phyloP scores from a whole-genome alignment of 2,329 filamentous ascomycete species.

The Parasarocladium wereldwijsianum region DNA sequence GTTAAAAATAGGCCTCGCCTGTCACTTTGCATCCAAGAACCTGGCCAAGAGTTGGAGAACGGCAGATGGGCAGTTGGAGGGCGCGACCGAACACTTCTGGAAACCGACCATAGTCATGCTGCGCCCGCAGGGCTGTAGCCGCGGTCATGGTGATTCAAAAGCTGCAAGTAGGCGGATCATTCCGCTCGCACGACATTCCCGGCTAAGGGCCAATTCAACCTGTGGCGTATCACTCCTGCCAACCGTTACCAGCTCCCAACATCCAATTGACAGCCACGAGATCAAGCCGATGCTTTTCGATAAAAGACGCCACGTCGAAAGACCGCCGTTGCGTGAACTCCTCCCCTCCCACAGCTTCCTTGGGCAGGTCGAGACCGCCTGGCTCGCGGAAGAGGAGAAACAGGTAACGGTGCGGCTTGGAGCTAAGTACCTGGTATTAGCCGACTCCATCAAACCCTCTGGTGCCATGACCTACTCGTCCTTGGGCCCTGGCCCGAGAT shows the following conservation, averaged over 20 bases:
- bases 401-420: constrained; percentile 30
- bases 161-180: too few relatives aligned
- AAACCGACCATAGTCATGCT: too few relatives aligned
- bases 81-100: too few relatives aligned
- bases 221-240: constrained; percentile 19
- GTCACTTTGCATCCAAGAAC: too few relatives aligned
- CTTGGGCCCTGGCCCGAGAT: constrained; percentile 28
- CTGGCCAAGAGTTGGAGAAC: too few relatives aligned
- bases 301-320: constrained; percentile 24
- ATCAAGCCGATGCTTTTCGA: constrained; percentile 19
- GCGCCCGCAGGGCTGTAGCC: too few relatives aligned
- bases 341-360: constrained; percentile 29
- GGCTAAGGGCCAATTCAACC: too few relatives aligned
- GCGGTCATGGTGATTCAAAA: too few relatives aligned
- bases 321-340: constrained; percentile 29
- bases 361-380: constrained; percentile 15
- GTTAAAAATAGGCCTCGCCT: too few relatives aligned
- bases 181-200: too few relatives aligned
- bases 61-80: too few relatives aligned
- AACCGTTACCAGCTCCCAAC: constrained; percentile 28
- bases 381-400: constrained; percentile 30
- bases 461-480: constrained; percentile 17
- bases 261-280: constrained; percentile 31
- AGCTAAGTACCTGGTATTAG: constrained; percentile 15
- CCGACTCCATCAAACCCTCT: neutral